phyloP scores from a whole-genome alignment of 208 protist genomes.

The Spongospora subterranea region DNA sequence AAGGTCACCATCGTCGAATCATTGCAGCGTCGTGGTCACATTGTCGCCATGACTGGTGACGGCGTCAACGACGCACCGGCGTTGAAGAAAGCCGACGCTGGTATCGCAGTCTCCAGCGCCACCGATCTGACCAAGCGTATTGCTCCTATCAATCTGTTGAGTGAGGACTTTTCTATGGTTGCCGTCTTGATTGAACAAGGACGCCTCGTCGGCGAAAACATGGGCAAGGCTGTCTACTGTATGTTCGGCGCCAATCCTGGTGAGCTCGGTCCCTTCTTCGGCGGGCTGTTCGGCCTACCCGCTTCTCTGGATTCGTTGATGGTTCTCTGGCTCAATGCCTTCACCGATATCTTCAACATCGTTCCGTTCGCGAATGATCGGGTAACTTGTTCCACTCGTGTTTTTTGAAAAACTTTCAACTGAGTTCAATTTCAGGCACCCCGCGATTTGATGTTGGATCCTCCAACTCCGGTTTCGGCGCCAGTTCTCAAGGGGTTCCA shows the following conservation, averaged over 20 bases:
- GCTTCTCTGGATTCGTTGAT: slow-evolving; percentile 84
- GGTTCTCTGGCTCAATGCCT: slow-evolving; percentile 95
- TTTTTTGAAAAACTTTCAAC: too few species aligned
- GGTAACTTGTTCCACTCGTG: background rate
- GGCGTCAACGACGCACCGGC: slow-evolving; percentile 89
- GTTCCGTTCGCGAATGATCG: background rate
- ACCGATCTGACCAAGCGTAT: slow-evolving; percentile 92
- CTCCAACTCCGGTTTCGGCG: background rate
- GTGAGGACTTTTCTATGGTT: slow-evolving; percentile 93
- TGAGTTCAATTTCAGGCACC: background rate
- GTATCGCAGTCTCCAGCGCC: slow-evolving; percentile 92
- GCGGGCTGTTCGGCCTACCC: slow-evolving; percentile 84
- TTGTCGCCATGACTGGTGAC: slow-evolving; percentile 83
- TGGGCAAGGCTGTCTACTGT: slow-evolving; percentile 91
- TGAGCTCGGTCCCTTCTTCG: slow-evolving; percentile 62
- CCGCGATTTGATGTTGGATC: background rate
- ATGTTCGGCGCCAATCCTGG: slow-evolving; percentile 81
- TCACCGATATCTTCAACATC: slow-evolving; percentile 80
- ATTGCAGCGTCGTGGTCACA: slow-evolving; percentile 71
- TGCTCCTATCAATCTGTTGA: slow-evolving; percentile 79
- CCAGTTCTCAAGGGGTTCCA: background rate
- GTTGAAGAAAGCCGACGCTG: slow-evolving; percentile 94
- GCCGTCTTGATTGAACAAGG: slow-evolving; percentile 86
- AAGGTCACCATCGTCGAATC: slow-evolving; percentile 75
- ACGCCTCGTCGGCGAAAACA: slow-evolving; percentile 90